Evolutionary conservation across 2,329 filamentous ascomycete species (phyloP).

Genomic region (Aspergillus uvarum): DNA sequence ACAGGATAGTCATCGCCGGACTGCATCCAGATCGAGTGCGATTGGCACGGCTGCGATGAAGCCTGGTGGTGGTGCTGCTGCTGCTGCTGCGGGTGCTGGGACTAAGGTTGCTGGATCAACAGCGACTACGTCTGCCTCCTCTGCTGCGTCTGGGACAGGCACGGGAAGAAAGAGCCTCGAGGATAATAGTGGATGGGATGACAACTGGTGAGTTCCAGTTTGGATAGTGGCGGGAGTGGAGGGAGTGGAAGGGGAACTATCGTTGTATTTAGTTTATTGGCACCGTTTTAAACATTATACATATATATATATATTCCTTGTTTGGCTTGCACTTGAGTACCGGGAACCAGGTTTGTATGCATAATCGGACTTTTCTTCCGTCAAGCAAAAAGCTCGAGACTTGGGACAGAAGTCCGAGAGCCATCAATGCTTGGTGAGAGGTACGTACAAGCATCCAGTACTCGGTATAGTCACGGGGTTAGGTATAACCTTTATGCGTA

Average conservation of each 20-base stretch:
- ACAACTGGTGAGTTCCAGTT: slow-evolving; percentile 43
- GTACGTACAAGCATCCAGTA: too few relatives aligned
- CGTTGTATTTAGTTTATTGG: too few relatives aligned
- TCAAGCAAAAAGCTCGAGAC: too few relatives aligned
- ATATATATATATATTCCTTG: neutral
- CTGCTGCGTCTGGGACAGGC: slow-evolving; percentile 14
- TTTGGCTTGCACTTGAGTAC: neutral
- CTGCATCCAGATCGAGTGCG: slow-evolving; percentile 46
- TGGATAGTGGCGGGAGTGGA: too few relatives aligned
- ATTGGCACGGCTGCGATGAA: slow-evolving; percentile 67
- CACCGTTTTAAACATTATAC: too few relatives aligned
- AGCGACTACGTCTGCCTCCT: slow-evolving; percentile 23
- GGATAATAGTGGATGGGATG: slow-evolving; percentile 53
- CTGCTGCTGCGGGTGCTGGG: slow-evolving; percentile 10
- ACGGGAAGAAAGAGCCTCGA: slow-evolving; percentile 50
- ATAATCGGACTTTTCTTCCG: too few relatives aligned
- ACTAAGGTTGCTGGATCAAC: slow-evolving; percentile 10
- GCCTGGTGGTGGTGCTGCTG: slow-evolving; percentile 34
- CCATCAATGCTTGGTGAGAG: too few relatives aligned
- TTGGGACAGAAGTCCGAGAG: too few relatives aligned
- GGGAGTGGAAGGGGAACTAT: too few relatives aligned
- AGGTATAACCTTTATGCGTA: too few relatives aligned
- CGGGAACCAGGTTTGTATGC: too few relatives aligned
- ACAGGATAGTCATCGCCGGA: slow-evolving; percentile 28
- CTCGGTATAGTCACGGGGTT: too few relatives aligned